Percentiles rank a stretch among this genome's conserved stretches.
Evolutionary conservation across 2,329 filamentous ascomycete genomes (phyloP).

Genomic region (Botrytis sinoallii): DNA sequence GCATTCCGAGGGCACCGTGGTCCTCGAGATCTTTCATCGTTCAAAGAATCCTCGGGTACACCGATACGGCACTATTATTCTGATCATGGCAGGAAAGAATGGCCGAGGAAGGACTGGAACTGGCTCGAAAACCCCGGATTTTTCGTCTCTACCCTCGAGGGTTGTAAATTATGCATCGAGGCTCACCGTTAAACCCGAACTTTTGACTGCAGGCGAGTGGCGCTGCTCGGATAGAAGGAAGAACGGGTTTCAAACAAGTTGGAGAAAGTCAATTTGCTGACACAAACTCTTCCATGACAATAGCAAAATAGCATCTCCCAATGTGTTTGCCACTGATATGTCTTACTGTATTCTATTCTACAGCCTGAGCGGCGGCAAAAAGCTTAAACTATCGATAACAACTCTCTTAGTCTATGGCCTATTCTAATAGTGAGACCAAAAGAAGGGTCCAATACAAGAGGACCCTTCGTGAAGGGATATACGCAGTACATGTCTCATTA

Average conservation of each 20-base stretch:
- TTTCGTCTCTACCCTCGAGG: slow-evolving; percentile 14
- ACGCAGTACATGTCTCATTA: slow-evolving; percentile 11
- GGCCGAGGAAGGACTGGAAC: slow-evolving; percentile 8
- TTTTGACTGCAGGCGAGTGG: not conserved
- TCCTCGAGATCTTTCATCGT: not conserved
- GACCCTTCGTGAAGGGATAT: not conserved
- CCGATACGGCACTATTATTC: slow-evolving; percentile 15
- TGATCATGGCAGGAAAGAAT: not conserved
- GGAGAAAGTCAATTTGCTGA: not conserved
- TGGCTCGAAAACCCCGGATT: slow-evolving; percentile 18
- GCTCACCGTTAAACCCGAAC: slow-evolving; percentile 10
- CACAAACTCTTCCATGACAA: not conserved
- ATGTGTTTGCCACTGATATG: slow-evolving; percentile 15
- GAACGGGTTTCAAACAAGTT: not conserved
- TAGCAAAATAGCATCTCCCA: not conserved
- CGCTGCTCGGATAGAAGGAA: slow-evolving; percentile 2
- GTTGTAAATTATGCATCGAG: slow-evolving; percentile 12
- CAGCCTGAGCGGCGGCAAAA: slow-evolving; percentile 3
- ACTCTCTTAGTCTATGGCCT: not conserved
- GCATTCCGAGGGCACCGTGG: not conserved
- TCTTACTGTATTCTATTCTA: slow-evolving; percentile 4
- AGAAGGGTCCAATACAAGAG: slow-evolving; percentile 2
- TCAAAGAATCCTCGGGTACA: not conserved
- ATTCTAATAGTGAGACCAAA: not conserved
- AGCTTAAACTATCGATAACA: slow-evolving; percentile 15